Percentiles rank a stretch among this genome's conserved stretches.
phyloP scores from a whole-genome alignment of 768 basidiomycete species.

The Russula dissimulans region DNA sequence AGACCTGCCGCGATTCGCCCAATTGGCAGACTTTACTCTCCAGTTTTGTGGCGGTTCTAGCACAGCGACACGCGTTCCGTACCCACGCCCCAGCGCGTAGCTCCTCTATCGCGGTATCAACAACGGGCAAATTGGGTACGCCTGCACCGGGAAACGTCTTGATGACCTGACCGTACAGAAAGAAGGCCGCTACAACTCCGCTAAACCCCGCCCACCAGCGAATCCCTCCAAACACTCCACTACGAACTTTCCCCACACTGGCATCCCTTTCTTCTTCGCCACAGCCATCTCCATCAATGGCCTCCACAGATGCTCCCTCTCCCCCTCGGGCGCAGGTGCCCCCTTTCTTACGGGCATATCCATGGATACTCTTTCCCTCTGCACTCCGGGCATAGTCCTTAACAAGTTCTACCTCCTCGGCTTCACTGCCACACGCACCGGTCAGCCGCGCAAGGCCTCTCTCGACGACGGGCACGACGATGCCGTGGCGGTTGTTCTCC shows the following conservation, averaged over 20 bases:
- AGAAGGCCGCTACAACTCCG: too few relatives aligned
- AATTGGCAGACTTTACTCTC: conserved; percentile 89
- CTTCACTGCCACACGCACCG: conserved; percentile 79
- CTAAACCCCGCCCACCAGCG: too few relatives aligned
- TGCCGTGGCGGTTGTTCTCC: conserved; percentile 74
- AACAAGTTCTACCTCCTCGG: conserved; percentile 74
- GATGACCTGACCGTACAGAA: too few relatives aligned
- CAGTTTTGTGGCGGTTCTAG: too few relatives aligned
- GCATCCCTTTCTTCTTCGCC: conserved; percentile 42
- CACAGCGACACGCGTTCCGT: too few relatives aligned
- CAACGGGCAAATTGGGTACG: conserved; percentile 63
- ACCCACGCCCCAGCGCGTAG: too few relatives aligned
- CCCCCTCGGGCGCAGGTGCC: conserved; percentile 62
- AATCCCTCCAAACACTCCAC: conserved; percentile 1
- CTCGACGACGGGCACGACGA: conserved; percentile 77
- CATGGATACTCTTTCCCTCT: conserved; percentile 55
- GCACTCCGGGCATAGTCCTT: conserved; percentile 54
- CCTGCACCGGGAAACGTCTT: conserved; percentile 64
- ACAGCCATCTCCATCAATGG: conserved; percentile 60
- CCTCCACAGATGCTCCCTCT: conserved; percentile 62
- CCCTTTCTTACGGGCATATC: conserved; percentile 68
- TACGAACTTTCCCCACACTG: conserved; percentile 32
- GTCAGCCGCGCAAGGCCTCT: conserved; percentile 62
- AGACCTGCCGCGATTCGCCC: conserved; percentile 29
- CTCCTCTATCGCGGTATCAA: too few relatives aligned